phyloP scores from a whole-genome alignment of 192 early-diverging fungal species.

The Mortierella claussenii region DNA sequence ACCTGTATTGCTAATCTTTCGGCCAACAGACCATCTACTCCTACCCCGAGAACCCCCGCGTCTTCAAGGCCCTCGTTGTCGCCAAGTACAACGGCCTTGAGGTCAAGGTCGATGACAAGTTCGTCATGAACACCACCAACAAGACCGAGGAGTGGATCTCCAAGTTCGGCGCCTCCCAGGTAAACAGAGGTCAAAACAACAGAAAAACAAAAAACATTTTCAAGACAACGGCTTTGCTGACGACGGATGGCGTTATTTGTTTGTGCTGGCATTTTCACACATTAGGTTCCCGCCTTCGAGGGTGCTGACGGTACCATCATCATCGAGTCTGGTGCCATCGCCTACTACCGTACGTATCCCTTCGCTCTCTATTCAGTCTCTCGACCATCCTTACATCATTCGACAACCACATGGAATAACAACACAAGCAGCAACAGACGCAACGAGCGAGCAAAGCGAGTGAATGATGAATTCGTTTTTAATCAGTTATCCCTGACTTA shows the following conservation, averaged over 20 bases:
- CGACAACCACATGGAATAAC: too few species aligned
- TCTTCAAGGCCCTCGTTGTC: constrained; percentile 69
- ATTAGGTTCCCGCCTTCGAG: constrained; percentile 85
- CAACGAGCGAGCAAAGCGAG: constrained; percentile 2
- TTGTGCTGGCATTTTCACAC: too few species aligned
- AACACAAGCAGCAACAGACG: not conserved
- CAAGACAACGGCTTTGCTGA: not conserved
- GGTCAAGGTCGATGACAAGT: constrained; percentile 68
- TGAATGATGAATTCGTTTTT: constrained; percentile 58
- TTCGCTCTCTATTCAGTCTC: too few species aligned
- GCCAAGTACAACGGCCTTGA: constrained; percentile 85
- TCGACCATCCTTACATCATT: too few species aligned
- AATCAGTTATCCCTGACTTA: constrained; percentile 66
- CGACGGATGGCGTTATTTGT: not conserved
- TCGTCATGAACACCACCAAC: constrained; percentile 78
- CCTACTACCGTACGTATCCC: constrained; percentile 80
- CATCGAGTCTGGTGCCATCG: constrained; percentile 89
- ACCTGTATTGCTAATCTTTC: not conserved
- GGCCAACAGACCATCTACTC: constrained; percentile 61
- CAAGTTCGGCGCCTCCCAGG: constrained; percentile 93
- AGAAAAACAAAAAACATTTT: not conserved
- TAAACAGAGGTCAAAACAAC: constrained; percentile 1
- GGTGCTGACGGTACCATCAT: constrained; percentile 78
- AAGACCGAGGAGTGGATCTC: constrained; percentile 83
- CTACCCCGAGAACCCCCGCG: constrained; percentile 79